Evolutionary conservation across 257 asterid species (phyloP).

Genomic region (Solanum pinnatisectum): DNA sequence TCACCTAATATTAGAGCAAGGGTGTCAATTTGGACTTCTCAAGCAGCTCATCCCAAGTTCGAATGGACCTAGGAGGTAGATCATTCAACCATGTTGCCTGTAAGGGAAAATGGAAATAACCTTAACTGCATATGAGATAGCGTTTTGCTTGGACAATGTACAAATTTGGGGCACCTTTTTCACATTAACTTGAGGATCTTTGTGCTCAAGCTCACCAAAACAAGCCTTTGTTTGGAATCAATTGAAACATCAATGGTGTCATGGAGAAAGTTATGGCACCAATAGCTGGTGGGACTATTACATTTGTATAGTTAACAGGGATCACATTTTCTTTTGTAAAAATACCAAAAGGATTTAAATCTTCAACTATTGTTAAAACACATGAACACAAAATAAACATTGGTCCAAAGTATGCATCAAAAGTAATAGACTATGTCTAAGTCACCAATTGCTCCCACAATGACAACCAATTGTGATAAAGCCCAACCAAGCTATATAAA

Average conservation of each 20-base stretch:
- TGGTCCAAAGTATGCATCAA: background rate
- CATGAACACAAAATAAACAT: background rate
- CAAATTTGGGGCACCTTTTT: background rate
- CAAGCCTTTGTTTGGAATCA: background rate
- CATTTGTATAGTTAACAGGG: background rate
- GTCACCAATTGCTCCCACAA: background rate
- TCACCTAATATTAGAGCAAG: background rate
- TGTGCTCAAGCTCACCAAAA: background rate
- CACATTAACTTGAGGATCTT: background rate
- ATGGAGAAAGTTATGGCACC: background rate
- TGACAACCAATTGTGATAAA: background rate
- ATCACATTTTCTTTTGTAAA: background rate
- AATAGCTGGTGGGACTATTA: background rate
- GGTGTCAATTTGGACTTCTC: background rate
- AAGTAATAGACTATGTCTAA: background rate
- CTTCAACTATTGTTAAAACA: background rate
- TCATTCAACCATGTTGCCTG: background rate
- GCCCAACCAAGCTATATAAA: background rate
- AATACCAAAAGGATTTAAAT: background rate
- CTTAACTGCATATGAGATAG: background rate
- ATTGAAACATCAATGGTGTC: background rate
- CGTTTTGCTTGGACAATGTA: background rate
- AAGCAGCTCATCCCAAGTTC: background rate
- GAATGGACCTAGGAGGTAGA: background rate
- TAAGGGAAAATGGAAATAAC: background rate